These are phyloP conservation scores for Clarireedia hainanense DNA, from an alignment of 2,329 filamentous ascomycete species.

Conservation along the genomic window DNA sequence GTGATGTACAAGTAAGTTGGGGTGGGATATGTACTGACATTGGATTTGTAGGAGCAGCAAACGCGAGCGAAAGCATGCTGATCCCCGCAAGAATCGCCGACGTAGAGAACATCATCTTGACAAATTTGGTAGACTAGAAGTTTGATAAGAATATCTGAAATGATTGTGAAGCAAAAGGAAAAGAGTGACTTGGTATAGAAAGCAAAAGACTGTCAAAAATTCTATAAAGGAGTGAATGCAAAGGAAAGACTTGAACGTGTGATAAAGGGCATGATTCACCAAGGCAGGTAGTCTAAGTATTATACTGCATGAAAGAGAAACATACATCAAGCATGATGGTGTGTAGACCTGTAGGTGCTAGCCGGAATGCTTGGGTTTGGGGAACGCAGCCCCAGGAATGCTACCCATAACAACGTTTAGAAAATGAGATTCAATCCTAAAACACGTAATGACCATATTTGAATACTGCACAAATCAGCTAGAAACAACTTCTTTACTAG, in stretches of 20 bases:
- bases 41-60: slow-evolving; percentile 1
- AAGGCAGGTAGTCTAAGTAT: too few species aligned
- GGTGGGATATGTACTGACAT: neutral
- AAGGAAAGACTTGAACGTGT: neutral
- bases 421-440: too few species aligned
- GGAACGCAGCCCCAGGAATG: too few species aligned
- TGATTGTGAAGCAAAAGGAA: neutral
- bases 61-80: slow-evolving; percentile 6
- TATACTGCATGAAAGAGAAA: too few species aligned
- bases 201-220: neutral
- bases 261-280: neutral
- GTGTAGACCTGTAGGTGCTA: too few species aligned
- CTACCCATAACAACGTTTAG: too few species aligned
- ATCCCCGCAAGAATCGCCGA: neutral
- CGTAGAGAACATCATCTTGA: slow-evolving; percentile 5
- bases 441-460: too few species aligned
- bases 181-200: slow-evolving; percentile 1
- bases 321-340: too few species aligned
- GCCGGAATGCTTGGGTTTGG: too few species aligned
- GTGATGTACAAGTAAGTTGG: neutral
- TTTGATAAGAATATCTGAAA: neutral
- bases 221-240: neutral
- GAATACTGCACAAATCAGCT: too few species aligned
- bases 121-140: neutral
- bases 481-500: too few species aligned